phyloP scores from a whole-genome alignment of 2,329 filamentous ascomycete species.

The Fusarium penzigii region DNA sequence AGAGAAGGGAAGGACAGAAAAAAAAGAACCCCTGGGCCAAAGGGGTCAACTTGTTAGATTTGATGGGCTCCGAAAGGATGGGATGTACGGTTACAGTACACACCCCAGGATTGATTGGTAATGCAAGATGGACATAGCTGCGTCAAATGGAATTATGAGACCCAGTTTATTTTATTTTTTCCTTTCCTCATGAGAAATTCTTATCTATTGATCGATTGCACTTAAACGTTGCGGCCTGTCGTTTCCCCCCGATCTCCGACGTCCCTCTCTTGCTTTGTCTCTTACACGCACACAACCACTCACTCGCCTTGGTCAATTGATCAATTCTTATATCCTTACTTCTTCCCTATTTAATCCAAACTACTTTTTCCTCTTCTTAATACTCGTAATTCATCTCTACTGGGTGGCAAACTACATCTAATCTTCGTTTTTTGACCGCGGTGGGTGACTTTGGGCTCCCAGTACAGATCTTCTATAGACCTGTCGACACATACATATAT shows the following conservation, averaged over 20 bases:
- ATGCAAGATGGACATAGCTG: conserved; percentile 1
- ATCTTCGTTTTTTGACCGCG: conserved; percentile 13
- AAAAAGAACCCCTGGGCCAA: too few relatives aligned
- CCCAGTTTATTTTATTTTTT: conserved; percentile 11
- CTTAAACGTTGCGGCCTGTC: conserved; percentile 22
- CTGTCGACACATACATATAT: conserved; percentile 7
- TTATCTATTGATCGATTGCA: background rate
- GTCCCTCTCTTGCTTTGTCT: conserved; percentile 7
- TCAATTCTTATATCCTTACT: conserved; percentile 6
- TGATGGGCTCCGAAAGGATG: too few relatives aligned
- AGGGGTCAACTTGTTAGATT: too few relatives aligned
- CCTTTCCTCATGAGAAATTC: background rate
- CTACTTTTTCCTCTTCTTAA: background rate
- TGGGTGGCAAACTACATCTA: background rate
- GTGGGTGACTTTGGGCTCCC: conserved; percentile 31
- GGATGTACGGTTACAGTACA: too few relatives aligned
- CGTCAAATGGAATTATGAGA: conserved; percentile 1
- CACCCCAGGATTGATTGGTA: conserved; percentile 6
- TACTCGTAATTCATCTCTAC: background rate
- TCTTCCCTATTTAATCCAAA: background rate
- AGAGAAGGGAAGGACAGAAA: too few relatives aligned
- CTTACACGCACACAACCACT: background rate
- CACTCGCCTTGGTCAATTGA: conserved; percentile 7
- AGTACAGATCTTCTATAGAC: conserved; percentile 18
- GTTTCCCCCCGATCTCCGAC: conserved; percentile 11